These are phyloP conservation scores for Mycena polygramma DNA, from an alignment of 768 basidiomycete species.

Conservation along the genomic window DNA sequence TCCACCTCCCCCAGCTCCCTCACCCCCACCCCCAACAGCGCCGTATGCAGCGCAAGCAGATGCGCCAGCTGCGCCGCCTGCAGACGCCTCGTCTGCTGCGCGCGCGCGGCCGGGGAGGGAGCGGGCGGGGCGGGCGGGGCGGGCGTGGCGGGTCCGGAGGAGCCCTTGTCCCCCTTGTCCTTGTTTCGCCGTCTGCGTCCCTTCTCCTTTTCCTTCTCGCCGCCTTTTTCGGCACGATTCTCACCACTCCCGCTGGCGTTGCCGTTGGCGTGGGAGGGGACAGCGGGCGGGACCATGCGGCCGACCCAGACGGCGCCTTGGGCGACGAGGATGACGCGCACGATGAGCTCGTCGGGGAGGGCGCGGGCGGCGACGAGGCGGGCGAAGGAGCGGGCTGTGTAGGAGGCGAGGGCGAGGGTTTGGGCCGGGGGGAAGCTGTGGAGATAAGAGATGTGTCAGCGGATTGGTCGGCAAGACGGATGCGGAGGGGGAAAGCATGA, in stretches of 20 bases:
- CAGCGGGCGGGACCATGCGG: too few species aligned
- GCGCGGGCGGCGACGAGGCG: constrained; percentile 30
- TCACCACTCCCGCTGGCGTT: background rate
- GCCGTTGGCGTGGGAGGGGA: background rate
- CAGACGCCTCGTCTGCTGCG: too few species aligned
- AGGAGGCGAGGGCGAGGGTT: constrained; percentile 22
- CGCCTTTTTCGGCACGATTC: background rate
- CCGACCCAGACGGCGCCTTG: constrained; percentile 37
- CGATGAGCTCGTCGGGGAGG: constrained; percentile 38
- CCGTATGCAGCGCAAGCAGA: constrained; percentile 61
- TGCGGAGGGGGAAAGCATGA: too few species aligned
- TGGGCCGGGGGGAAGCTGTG: background rate
- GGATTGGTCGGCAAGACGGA: too few species aligned
- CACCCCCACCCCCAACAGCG: constrained; percentile 63
- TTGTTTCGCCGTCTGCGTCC: background rate
- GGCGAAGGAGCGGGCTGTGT: constrained; percentile 28
- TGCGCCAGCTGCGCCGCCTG: constrained; percentile 48
- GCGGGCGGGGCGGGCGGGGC: too few species aligned
- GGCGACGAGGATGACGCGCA: constrained; percentile 29
- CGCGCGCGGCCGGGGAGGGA: too few species aligned
- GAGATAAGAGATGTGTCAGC: too few species aligned
- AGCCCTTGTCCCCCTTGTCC: background rate
- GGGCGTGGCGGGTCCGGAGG: too few species aligned
- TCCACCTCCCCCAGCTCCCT: constrained; percentile 56
- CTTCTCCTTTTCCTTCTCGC: constrained; percentile 11